Evolutionary conservation across 2,329 filamentous ascomycete genomes (phyloP), one percentile per base, ranked within the genome.

Genomic region (Fusarium coffeatum): DNA sequence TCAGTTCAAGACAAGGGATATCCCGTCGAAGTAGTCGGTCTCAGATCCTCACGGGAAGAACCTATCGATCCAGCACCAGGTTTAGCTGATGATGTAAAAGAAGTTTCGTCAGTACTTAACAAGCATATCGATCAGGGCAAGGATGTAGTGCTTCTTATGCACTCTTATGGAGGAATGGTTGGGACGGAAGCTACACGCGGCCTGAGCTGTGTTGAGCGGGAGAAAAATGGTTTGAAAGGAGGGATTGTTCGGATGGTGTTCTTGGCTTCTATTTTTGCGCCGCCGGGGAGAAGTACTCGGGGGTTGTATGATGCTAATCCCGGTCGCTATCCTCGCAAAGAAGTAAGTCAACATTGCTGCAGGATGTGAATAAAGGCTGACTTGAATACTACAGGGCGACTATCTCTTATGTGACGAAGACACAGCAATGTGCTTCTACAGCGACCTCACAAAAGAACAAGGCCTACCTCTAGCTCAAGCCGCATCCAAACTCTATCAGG

Each of bases 81-180:
- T 2, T n/a, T 65, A 2, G 41, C 28, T 6, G 60, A 65, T 8
- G 62, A 65, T 9, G 46, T 65, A 2, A 22, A 43, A 13, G 53
- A 40, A 28, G 23, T 60, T 6, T 20, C 55, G 1, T 32, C 23
- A 6, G 34, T 65, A 7, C 53, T 65, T 1, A 40, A 47, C 3
- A 65, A 43, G 0, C 23, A 65, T 15, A 32, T 65, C 6, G n/a
- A 47, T 4, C 23, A 43, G 8, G 53, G 53, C 2, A 51, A 53
- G 0, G 41, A 65, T 11, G 28, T 65, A 4, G 53, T 65, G 7
- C 3, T 65, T 6, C 62, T 65, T 3, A 65, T 65, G 60, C 60
- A 65, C n/a, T 65, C 60, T 1, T 65, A 65, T 34, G 62, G 62
- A 3, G 62, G 62, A 1, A 65, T 65, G 53, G 60, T 59, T 0